Percentiles rank a stretch among this genome's conserved stretches.
These are phyloP conservation scores for Acanthamoeba royreba DNA, from an alignment of 208 protist genomes.

Conservation along the genomic window DNA sequence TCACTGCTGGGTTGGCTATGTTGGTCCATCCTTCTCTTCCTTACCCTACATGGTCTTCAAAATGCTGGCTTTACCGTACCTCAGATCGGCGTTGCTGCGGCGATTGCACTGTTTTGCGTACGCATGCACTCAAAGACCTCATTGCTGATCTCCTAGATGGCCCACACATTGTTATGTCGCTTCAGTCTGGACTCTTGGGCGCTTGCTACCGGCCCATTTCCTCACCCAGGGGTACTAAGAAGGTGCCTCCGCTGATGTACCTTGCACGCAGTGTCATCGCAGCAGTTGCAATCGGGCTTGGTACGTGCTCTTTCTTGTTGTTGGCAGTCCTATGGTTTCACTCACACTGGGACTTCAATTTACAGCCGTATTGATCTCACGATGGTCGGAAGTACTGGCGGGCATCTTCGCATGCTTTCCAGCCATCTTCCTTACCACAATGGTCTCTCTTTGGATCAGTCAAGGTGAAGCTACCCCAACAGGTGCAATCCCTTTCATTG, in stretches of 20 bases:
- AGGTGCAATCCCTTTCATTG: too few relatives aligned
- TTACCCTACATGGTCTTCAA: not conserved
- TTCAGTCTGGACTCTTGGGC: not conserved
- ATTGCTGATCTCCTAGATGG: not conserved
- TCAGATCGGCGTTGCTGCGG: not conserved
- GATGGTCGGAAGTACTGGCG: not conserved
- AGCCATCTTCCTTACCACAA: not conserved
- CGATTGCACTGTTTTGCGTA: not conserved
- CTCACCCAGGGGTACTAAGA: not conserved
- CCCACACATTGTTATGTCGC: not conserved
- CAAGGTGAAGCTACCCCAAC: not conserved
- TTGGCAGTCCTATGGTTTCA: not conserved
- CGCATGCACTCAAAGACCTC: too few relatives aligned
- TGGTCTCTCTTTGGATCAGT: conserved; percentile 16
- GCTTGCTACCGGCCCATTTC: not conserved
- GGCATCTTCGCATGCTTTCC: not conserved
- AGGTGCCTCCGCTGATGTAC: not conserved
- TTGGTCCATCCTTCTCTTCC: not conserved
- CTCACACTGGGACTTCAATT: not conserved
- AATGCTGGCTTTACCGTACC: not conserved
- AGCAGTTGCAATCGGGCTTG: not conserved
- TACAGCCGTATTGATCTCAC: not conserved
- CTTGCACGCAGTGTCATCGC: not conserved
- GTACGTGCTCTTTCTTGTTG: not conserved
- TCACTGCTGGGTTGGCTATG: not conserved